phyloP scores from a whole-genome alignment of 2,329 filamentous ascomycete genomes.

The Lecanoromycetidae sp. region DNA sequence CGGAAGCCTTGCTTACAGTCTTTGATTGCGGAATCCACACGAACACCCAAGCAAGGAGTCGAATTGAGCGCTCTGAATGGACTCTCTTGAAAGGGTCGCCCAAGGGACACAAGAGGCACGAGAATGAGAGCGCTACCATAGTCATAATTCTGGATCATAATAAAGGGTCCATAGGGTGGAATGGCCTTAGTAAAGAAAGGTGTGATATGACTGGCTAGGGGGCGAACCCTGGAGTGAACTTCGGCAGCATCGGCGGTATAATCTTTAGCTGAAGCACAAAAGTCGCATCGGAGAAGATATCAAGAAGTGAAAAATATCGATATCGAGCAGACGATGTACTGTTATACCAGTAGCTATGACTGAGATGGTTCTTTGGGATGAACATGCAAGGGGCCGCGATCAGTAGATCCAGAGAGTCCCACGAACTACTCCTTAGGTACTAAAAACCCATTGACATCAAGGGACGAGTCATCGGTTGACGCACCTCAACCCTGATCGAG shows the following conservation, averaged over 20 bases:
- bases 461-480: not conserved
- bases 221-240: too few species aligned
- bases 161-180: slow-evolving; percentile 5
- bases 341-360: not conserved
- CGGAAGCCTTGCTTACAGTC: slow-evolving; percentile 11
- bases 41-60: slow-evolving; percentile 15
- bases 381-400: slow-evolving; percentile 6
- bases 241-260: too few species aligned
- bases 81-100: not conserved
- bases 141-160: slow-evolving; percentile 5
- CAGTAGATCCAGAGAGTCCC: not conserved
- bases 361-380: not conserved
- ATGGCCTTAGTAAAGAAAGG: not conserved
- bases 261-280: not conserved
- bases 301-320: too few species aligned
- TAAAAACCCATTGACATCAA: not conserved
- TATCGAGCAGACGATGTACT: too few species aligned
- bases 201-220: not conserved
- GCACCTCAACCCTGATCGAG: slow-evolving; percentile 11
- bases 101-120: slow-evolving; percentile 12
- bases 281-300: too few species aligned
- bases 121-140: slow-evolving; percentile 10
- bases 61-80: not conserved
- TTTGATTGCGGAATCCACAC: slow-evolving; percentile 12
- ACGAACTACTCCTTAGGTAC: not conserved